Conservation (phyloP, 441 rosid genomes). For the Adansonia rubrostipa region DNA sequence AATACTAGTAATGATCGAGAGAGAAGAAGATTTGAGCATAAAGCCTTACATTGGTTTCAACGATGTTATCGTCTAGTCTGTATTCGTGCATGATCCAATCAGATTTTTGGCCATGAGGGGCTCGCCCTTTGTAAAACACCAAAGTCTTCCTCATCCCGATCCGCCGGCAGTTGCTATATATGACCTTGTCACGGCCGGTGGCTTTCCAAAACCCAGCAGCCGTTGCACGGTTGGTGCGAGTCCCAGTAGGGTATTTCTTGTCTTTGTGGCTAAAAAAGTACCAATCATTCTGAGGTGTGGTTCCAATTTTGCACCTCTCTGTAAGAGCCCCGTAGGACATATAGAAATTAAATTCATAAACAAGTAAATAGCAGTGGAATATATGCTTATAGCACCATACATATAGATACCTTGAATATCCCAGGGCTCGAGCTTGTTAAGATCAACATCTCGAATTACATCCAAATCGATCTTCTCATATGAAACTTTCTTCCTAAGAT, state of each 20-base stretch:
- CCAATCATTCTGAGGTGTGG: slow-evolving; percentile 77
- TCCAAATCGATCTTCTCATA: slow-evolving; percentile 66
- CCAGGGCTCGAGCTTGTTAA: slow-evolving; percentile 85
- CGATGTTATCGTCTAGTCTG: slow-evolving; percentile 55
- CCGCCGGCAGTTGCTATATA: slow-evolving; percentile 50
- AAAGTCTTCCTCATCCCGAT: slow-evolving; percentile 78
- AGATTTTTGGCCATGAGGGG: slow-evolving; percentile 75
- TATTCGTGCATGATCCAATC: slow-evolving; percentile 85
- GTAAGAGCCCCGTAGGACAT: slow-evolving; percentile 9
- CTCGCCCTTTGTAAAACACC: slow-evolving; percentile 75
- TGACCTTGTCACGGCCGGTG: slow-evolving; percentile 74
- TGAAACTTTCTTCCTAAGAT: slow-evolving; percentile 62
- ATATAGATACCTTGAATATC: slow-evolving; percentile 62
- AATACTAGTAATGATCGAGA: neutral
- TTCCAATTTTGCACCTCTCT: slow-evolving; percentile 75
- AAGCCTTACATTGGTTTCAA: slow-evolving; percentile 45
- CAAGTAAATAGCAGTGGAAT: neutral
- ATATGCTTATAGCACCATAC: neutral
- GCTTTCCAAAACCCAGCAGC: slow-evolving; percentile 80
- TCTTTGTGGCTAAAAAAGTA: slow-evolving; percentile 78
- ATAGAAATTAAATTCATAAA: neutral
- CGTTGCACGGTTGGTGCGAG: slow-evolving; percentile 72
- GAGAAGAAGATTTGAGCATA: neutral
- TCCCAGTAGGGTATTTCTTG: slow-evolving; percentile 75
- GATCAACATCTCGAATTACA: slow-evolving; percentile 73